Evolutionary conservation across 2,329 filamentous ascomycete genomes (phyloP), one percentile per base, ranked within the genome.

Genomic region (Geosmithia flava): DNA sequence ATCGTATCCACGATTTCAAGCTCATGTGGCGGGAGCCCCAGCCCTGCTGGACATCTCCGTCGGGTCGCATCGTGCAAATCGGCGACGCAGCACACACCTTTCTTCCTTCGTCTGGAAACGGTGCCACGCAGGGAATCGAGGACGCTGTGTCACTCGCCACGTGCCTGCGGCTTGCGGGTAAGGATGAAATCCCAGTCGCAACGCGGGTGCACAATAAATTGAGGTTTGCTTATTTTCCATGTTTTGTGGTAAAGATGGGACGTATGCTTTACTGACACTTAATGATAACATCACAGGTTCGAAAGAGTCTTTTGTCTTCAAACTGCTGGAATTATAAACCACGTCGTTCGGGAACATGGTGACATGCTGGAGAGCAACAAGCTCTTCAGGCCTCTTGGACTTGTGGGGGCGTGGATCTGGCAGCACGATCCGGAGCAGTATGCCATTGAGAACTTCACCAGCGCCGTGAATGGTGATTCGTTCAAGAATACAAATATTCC

Each of bases 1-100:
- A 15, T 3, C 33, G 40, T 4, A 37, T 23, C 8, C 70, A 74
- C 11, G 71, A 75, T 53, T 75, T 69, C 69, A 74, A 73, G 54
- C 59, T 74, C 19, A 68, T 74, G 2, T 72, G 71, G 51, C 66
- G 71, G 27, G 70, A 74, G 50, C 70, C 70, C 2, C 50, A 73
- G 46, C 69, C 70, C 7, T 72, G 68, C 3, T 75, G 72, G 73
- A 51, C 51, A 3, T 53, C 51, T 1, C 45, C 42, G 0, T 46
- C 29, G 1, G 53, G 52, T 4, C 48, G 53, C 2, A 49, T 57
- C 33, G 45, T 56, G 13, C 53, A 55, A 46, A 41, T 57, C 1
- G 55, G 54, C 8, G 55, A 56, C 43, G 46, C 47, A 10, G 54
- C 55, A 0, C 55, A 57, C 39, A 48, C 47, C 13, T 55, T 54